Percentiles rank a stretch among this genome's conserved stretches.
Evolutionary conservation across 495 filamentous ascomycete genomes (phyloP).

Genomic region (Baudoinia panamericana): DNA sequence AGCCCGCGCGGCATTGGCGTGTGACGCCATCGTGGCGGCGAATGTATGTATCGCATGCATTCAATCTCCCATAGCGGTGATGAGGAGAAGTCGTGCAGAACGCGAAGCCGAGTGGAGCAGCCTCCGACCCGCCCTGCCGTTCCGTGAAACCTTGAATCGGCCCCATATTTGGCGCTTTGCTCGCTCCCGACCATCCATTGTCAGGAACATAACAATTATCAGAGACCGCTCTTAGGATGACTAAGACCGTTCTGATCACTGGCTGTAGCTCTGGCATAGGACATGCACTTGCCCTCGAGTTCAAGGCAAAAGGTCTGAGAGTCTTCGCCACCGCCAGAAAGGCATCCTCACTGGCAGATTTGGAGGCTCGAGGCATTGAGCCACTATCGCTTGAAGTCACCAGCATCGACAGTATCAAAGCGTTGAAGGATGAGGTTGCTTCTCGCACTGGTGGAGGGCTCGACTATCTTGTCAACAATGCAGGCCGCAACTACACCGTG

Average conservation of each 20-base stretch:
- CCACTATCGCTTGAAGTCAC: slow-evolving; percentile 43
- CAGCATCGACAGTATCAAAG: slow-evolving; percentile 34
- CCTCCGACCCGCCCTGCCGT: too few species aligned
- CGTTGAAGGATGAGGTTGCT: slow-evolving; percentile 34
- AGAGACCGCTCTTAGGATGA: not conserved
- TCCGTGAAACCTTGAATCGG: too few species aligned
- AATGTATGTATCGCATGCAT: too few species aligned
- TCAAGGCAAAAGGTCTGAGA: slow-evolving; percentile 36
- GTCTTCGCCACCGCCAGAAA: slow-evolving; percentile 47
- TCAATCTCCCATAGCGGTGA: too few species aligned
- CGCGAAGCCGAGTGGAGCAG: too few species aligned
- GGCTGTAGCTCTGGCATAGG: slow-evolving; percentile 43
- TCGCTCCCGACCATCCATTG: too few species aligned
- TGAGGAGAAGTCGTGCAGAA: too few species aligned
- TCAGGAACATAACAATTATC: not conserved
- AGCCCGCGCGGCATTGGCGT: too few species aligned
- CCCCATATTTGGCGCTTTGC: too few species aligned
- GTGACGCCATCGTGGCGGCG: too few species aligned
- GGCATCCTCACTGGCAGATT: slow-evolving; percentile 35
- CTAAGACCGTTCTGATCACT: slow-evolving; percentile 18
- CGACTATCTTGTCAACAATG: slow-evolving; percentile 51
- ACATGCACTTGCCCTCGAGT: slow-evolving; percentile 43
- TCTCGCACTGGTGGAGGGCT: slow-evolving; percentile 33
- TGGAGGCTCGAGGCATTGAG: slow-evolving; percentile 38
- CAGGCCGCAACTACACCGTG: slow-evolving; percentile 47